These are phyloP conservation scores for Phytophthora rubi DNA, from an alignment of 352 stramenopile genomes.

Conservation along the genomic window DNA sequence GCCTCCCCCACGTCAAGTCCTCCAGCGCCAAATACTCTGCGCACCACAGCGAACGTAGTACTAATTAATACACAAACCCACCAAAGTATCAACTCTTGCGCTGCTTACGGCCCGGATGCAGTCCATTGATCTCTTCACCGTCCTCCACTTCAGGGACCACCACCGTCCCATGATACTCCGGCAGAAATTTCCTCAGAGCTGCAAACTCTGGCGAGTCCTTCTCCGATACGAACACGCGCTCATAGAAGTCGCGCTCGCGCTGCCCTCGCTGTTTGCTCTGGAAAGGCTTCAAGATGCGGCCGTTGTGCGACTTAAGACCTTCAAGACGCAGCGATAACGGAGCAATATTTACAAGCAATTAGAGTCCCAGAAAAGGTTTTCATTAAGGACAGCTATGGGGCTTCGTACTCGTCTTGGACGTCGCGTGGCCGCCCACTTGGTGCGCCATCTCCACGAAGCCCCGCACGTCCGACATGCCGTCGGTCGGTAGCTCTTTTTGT, in stretches of 20 bases:
- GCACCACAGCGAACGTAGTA: background rate
- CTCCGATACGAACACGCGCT: constrained; percentile 53
- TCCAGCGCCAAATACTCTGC: constrained; percentile 90
- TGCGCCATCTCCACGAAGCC: constrained; percentile 65
- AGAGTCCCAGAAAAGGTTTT: background rate
- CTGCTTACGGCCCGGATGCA: constrained; percentile 43
- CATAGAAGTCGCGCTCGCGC: constrained; percentile 82
- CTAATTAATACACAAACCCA: background rate
- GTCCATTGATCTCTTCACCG: constrained; percentile 9
- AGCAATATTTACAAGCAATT: background rate
- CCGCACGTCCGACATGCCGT: constrained; percentile 13
- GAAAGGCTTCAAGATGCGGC: constrained; percentile 86
- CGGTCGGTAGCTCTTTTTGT: background rate
- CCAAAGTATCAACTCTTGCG: background rate
- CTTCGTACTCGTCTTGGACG: constrained; percentile 64
- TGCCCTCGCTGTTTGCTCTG: constrained; percentile 81
- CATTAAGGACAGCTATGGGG: background rate
- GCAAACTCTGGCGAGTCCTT: constrained; percentile 27
- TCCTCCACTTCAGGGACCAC: constrained; percentile 34
- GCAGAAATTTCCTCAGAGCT: constrained; percentile 56
- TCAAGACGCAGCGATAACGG: background rate
- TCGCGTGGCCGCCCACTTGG: constrained; percentile 82
- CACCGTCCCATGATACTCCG: constrained; percentile 67
- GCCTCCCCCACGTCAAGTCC: constrained; percentile 87
- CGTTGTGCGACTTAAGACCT: constrained; percentile 74